A percentile compares a stretch with the other conserved stretches of the same genome.
These are phyloP conservation scores for Coccomyxa sp. DNA, from an alignment of 139 green algal genomes.

Conservation along the genomic window DNA sequence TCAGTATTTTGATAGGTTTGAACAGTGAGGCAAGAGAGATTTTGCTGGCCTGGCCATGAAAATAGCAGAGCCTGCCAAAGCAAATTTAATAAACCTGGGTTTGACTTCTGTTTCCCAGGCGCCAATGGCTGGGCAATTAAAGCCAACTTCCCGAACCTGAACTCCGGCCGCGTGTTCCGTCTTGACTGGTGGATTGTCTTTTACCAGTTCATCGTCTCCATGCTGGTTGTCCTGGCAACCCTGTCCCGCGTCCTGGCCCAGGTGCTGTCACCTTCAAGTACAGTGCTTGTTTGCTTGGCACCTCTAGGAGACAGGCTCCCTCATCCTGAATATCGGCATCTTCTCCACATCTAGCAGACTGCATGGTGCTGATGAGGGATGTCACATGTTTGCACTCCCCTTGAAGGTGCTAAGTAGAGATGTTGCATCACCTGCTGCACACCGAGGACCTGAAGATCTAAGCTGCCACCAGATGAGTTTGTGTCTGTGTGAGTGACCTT, in stretches of 20 bases:
- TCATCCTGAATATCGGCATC: not conserved
- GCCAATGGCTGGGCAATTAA: slow-evolving; percentile 4
- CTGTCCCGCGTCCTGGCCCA: not conserved
- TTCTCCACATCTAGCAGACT: too few species aligned
- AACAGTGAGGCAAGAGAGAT: not conserved
- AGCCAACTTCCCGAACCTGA: not conserved
- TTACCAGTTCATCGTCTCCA: not conserved
- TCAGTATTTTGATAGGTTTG: not conserved
- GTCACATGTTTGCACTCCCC: too few species aligned
- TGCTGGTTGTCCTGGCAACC: not conserved
- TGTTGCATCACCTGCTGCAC: too few species aligned
- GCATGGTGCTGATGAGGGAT: too few species aligned
- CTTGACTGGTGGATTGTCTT: slow-evolving; percentile 7
- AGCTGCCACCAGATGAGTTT: not conserved
- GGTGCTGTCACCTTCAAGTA: not conserved
- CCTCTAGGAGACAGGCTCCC: not conserved
- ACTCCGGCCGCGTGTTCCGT: slow-evolving; percentile 4
- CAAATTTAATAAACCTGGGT: not conserved
- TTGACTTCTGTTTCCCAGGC: not conserved
- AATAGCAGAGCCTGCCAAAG: not conserved
- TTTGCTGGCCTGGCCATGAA: not conserved
- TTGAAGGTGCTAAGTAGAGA: too few species aligned
- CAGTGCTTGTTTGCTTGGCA: not conserved
- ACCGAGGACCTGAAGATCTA: not conserved
- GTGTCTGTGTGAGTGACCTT: slow-evolving; percentile 3